A percentile compares a stretch with the other conserved stretches of the same genome.
These are phyloP conservation scores for Hansenula sp. DNA, from an alignment of 1,139 yeast genomes.

Conservation along the genomic window DNA sequence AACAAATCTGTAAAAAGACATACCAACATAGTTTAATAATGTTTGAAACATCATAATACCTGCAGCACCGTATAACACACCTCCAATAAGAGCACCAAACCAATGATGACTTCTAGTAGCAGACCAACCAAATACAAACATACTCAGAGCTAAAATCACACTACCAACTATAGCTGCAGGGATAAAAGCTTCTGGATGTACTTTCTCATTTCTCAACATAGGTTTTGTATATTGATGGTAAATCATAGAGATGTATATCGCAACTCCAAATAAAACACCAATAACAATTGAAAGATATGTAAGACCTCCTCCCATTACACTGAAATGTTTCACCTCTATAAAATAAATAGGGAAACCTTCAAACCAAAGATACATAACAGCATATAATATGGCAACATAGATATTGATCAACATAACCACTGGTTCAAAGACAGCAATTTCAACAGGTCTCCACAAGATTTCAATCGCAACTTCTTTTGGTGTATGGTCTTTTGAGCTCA, in stretches of 20 bases:
- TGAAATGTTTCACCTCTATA: constrained; percentile 38
- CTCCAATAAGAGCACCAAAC: constrained; percentile 42
- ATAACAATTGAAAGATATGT: constrained; percentile 40
- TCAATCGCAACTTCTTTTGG: constrained; percentile 29
- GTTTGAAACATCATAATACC: constrained; percentile 39
- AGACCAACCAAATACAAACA: constrained; percentile 50
- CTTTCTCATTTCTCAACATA: constrained; percentile 22
- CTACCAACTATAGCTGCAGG: constrained; percentile 42
- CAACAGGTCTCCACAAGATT: constrained; percentile 46
- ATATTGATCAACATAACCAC: constrained; percentile 42
- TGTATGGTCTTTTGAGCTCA: constrained; percentile 27
- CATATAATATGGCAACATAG: constrained; percentile 50
- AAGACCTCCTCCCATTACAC: constrained; percentile 44
- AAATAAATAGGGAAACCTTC: constrained; percentile 61
- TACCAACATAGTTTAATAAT: constrained; percentile 24
- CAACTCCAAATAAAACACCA: constrained; percentile 29
- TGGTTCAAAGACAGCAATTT: constrained; percentile 39
- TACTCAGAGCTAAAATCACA: constrained; percentile 37
- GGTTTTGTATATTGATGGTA: constrained; percentile 21
- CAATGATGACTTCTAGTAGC: constrained; percentile 35
- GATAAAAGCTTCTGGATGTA: constrained; percentile 38
- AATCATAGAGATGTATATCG: constrained; percentile 9
- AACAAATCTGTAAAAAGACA: constrained; percentile 35
- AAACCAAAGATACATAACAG: constrained; percentile 52
- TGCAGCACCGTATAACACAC: constrained; percentile 33